Evolutionary conservation across 495 filamentous ascomycete genomes (phyloP), one percentile per base, ranked within the genome.

Genomic region (Penicillium nucicola): DNA sequence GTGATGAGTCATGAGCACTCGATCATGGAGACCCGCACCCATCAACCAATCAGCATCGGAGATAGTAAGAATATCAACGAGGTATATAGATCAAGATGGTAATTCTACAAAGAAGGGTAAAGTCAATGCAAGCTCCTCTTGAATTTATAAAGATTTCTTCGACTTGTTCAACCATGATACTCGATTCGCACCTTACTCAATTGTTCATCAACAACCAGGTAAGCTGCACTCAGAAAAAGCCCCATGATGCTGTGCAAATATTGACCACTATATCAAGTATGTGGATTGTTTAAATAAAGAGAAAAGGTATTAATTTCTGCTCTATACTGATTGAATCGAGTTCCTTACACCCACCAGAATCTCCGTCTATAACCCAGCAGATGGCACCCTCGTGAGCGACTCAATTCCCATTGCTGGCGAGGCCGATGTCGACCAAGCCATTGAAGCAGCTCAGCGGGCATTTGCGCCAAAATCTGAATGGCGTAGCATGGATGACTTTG

Each of bases 361-460:
- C 51, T 42, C 34, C 30, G 42, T 59, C 11, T 52, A 56, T 47
- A 56, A 53, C 12, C 60, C 53, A 35, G 41, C 23, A 8, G 45
- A 51, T 33, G 49, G 34, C n/a, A 20, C 28, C 1, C 13, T 54
- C 4, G 42, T 61, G 1, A 41, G 42, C 11, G 45, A 56, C 25
- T 41, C 46, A 20, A 48, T 61, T 14, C 53, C 49, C n/a, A 36
- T 51, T 28, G 53, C 57, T 7, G 45, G 35, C 0, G 5, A n/a
- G 4, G 52, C 31, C 1, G 56, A 60, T 34, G 56, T 60, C 3
- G 52, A 60, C 19, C 17, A n/a, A 1, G 52, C 52, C 13, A 44
- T 60, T 6, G 43, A 35, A 2, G 56, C 56, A 1, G 50, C 52
- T 17, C 38, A 53, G 18, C 36, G n/a, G 5, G 57, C 57, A 30